Evolutionary conservation across 2,329 filamentous ascomycete genomes (phyloP).

Genomic region (Beauveria sp.): DNA sequence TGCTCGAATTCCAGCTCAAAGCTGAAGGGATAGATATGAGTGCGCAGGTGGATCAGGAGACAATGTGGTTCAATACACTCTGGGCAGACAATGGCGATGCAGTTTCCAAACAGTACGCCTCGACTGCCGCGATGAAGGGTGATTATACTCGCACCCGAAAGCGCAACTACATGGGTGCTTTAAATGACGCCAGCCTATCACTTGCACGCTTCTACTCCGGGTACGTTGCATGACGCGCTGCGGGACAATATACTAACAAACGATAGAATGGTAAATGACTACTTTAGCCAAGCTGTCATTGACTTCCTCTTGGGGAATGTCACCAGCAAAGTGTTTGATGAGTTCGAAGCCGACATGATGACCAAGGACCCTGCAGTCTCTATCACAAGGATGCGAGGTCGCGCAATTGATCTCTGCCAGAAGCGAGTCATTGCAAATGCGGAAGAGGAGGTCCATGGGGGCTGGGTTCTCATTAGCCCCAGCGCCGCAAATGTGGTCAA

Average conservation of each 20-base stretch:
- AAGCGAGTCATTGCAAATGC: constrained; percentile 79
- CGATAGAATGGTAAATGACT: constrained; percentile 90
- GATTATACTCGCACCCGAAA: constrained; percentile 91
- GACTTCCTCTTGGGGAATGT: constrained; percentile 91
- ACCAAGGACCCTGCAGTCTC: constrained; percentile 87
- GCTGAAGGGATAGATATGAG: constrained; percentile 69
- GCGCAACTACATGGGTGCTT: constrained; percentile 79
- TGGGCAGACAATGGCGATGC: constrained; percentile 98
- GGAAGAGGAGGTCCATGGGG: constrained; percentile 77
- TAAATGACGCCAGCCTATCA: constrained; percentile 87
- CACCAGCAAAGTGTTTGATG: constrained; percentile 76
- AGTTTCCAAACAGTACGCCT: constrained; percentile 91
- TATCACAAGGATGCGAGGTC: constrained; percentile 73
- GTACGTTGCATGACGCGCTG: constrained; percentile 32
- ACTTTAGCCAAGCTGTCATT: constrained; percentile 90
- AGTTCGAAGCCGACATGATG: constrained; percentile 92
- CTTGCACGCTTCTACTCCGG: constrained; percentile 67
- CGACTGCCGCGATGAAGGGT: constrained; percentile 90
- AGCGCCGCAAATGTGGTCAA: constrained; percentile 60
- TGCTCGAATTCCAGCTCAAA: constrained; percentile 72
- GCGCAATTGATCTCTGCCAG: constrained; percentile 82
- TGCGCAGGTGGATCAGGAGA: constrained; percentile 67
- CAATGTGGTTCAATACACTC: constrained; percentile 88
- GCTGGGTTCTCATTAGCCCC: constrained; percentile 83
- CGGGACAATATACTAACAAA: constrained; percentile 4